These are phyloP conservation scores for Cytospora chrysosperma DNA, from an alignment of 2,329 filamentous ascomycete genomes.

Conservation along the genomic window DNA sequence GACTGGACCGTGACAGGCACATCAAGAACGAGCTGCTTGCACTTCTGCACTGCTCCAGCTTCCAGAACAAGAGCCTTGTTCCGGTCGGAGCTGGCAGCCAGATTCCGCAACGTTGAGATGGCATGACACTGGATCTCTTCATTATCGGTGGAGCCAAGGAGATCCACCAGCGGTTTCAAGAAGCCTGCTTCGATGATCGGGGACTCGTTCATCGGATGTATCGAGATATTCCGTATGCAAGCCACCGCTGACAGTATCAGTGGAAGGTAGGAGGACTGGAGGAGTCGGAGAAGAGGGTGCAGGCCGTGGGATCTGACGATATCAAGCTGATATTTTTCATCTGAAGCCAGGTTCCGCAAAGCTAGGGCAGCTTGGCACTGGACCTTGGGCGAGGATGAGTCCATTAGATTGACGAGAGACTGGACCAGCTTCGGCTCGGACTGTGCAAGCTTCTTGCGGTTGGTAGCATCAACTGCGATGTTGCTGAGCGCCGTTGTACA, in stretches of 20 bases:
- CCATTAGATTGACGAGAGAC: constrained; percentile 93
- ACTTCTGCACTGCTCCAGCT: constrained; percentile 95
- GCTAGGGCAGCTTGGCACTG: constrained; percentile 96
- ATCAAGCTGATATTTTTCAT: constrained; percentile 98
- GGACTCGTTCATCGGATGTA: constrained; percentile 95
- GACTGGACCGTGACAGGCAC: constrained; percentile 94
- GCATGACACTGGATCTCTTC: constrained; percentile 99
- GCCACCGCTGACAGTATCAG: constrained; percentile 95
- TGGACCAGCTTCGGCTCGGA: constrained; percentile 90
- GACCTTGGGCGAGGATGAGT: constrained; percentile 94
- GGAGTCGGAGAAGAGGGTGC: constrained; percentile 77
- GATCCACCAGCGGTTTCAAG: constrained; percentile 86
- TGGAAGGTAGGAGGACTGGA: constrained; percentile 93
- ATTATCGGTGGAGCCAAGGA: constrained; percentile 92
- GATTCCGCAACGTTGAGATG: constrained; percentile 91
- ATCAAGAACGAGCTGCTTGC: constrained; percentile 92
- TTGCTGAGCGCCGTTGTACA: constrained; percentile 98
- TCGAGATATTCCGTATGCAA: constrained; percentile 98
- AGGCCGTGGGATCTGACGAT: constrained; percentile 90
- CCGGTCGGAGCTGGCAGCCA: constrained; percentile 93
- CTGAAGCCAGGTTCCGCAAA: constrained; percentile 90
- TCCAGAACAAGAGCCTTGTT: constrained; percentile 98
- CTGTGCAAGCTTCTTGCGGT: constrained; percentile 86
- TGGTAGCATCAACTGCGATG: constrained; percentile 90
- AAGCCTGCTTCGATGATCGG: constrained; percentile 98